Percentiles rank a stretch among this genome's conserved stretches.
These are phyloP conservation scores for Lasiosphaeria hispida DNA, from an alignment of 495 filamentous ascomycete species.

Conservation along the genomic window DNA sequence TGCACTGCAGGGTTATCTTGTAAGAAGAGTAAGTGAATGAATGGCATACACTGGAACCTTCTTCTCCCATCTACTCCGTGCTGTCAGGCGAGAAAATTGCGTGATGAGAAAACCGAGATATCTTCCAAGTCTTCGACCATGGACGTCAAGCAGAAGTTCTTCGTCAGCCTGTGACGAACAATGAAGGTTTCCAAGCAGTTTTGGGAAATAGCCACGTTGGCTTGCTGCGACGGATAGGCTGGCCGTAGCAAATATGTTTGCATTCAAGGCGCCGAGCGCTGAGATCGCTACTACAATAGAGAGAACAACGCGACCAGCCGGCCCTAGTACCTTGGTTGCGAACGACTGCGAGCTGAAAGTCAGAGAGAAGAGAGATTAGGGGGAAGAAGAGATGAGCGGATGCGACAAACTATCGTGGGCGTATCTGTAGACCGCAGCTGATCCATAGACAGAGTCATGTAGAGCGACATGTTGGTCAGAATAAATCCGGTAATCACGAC, in stretches of 20 bases:
- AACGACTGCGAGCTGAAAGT: constrained; percentile 17
- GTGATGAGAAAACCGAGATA: no score
- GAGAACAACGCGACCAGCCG: constrained; percentile 19
- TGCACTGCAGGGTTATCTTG: constrained; percentile 3
- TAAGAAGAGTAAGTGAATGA: neutral
- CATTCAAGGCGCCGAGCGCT: constrained; percentile 22
- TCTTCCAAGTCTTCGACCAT: constrained; percentile 14
- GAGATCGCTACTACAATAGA: constrained; percentile 21
- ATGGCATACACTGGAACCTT: constrained; percentile 17
- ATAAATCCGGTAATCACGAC: constrained; percentile 34
- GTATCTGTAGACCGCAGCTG: neutral
- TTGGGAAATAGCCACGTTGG: constrained; percentile 26
- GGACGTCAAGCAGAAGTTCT: constrained; percentile 12
- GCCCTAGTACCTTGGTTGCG: constrained; percentile 15
- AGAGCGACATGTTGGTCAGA: constrained; percentile 23
- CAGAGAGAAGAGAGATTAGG: neutral
- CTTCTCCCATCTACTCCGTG: constrained; percentile 13
- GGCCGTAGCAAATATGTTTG: constrained; percentile 29
- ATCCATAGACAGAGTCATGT: constrained; percentile 25
- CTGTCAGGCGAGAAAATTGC: no score
- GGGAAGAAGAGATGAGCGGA: no score
- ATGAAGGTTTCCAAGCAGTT: constrained; percentile 21
- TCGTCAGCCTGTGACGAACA: constrained; percentile 23
- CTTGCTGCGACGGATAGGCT: constrained; percentile 24
- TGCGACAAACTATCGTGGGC: no score